Base-by-base conservation (phyloP, 176 grass and related monocot species). In the Cymbopogon citratus region DNA sequence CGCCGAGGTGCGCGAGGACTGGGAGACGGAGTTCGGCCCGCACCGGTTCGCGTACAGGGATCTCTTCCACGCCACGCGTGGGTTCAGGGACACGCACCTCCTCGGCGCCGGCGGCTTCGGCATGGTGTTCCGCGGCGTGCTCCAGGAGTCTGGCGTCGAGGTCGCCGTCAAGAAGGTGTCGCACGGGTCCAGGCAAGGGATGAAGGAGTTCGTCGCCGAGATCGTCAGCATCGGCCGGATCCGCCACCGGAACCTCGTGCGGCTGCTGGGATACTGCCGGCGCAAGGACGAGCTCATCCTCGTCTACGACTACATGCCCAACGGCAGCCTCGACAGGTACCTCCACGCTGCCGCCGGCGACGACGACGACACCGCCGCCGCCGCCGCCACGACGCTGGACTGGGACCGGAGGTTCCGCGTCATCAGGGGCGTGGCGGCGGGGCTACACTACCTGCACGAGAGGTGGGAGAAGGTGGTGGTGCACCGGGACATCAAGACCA, bases 401-500 rank as follows among this genome's bases (percentile, higher is more conserved):
- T 91, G 89, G 89, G 31, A 13, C 2, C 45, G 80, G 21, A 83
- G 82, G 76, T 69, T 91, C 5, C 82, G 67, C 18, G 81, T 91
- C 34, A 84, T 88, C 64, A 88, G 79, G 82, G 88, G 52, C 19
- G 75, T 92, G 1, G 80, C 90, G 12, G 38, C 75, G 1, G 74
- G 84, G 11, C 66, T 92, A 10, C 67, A 83, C 76, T 92, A 87
- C 40, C 87, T 87, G 15, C 90, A 92, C 40, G 87, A 92, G 65
- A 84, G 86, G 25, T 92, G 87, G 87, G 87, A 92, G 63, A 75
- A 92, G 27, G 86, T 92, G 0, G 90, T 92, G 6, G 45, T 92
- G 9, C 87, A 92, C 69, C 49, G 90, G 43, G 90, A 92, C 59
- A 72, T 92, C 69, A 92, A 92, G 61, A 81, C 84, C 2, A 92